Base-by-base conservation (phyloP, 139 green algal genomes). In the Tetradesmus lagerheimii region DNA sequence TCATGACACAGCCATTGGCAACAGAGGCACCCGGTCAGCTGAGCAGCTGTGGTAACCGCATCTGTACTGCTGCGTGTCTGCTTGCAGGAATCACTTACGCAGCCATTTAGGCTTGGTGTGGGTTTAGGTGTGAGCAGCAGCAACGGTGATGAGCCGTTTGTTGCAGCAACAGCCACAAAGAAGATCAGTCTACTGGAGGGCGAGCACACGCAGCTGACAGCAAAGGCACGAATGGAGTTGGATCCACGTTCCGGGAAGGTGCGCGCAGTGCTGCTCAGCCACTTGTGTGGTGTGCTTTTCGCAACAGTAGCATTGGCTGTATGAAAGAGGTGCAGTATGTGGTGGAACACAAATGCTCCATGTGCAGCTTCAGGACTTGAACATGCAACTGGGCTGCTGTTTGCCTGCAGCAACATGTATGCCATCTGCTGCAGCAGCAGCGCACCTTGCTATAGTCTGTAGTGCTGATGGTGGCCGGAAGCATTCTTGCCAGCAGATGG, bases 161-260 rank as follows among this genome's bases (percentile, higher is more conserved):
- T 88, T n/a, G 45, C 80, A 79, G 88, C 80, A 35, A 77, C 43
- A 66, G 80, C 80, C 29, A 78, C 27, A 15, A 91, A 91, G 88
- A 80, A 86, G 41, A 86, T 91, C 20, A 78, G 62, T 0, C 74
- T 93, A 85, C 53, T 93, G 25, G 91, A 93, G n/a, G 91, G 91
- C 2, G 75, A 84, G 34, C 77, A 91, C 77, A 91, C 87, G 43
- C 77, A 89, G 67, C 80, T 93, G 6, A 91, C 91, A 14, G 80
- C 88, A 53, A 89, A 91, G 74, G 91, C 84, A 77, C 79, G 75
- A 14, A 35, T 84, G 31, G 88, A 93, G 67, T 50, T 80, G 27
- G 77, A 91, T 15, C 87, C 87, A 27, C 43, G 76, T 2, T 82
- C 53, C 1, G 53, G 37, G 11, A 80, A 87, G 87, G 87, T 87